Base-by-base conservation (phyloP, 208 protist genomes). In the Naegleria fowleri region DNA sequence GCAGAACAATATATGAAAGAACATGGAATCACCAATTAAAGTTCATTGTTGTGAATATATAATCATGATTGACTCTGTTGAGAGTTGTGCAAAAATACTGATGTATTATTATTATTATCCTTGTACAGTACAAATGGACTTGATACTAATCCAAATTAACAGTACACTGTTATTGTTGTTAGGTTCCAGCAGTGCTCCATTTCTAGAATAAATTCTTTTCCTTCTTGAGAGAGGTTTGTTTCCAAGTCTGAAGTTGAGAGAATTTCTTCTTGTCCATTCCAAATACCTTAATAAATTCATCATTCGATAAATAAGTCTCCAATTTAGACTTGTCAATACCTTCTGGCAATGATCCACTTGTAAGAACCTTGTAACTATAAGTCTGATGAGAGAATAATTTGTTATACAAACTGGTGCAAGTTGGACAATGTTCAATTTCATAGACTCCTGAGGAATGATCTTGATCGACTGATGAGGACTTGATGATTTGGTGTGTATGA, bases 251-350 rank as follows among this genome's bases (percentile, higher is more conserved):
- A 33, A 90, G 39, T 38, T 59, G 92, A 58, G 25, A 25, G 55
- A 93, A 95, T 13, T 79, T 87, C 11, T 58, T 25, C 40, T 83
- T 86, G 6, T 59, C 58, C 90, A 95, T 94, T 9, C n/a, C 84
- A 52, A 95, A 95, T 76, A 94, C 6, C 3, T 79, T 86, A 75
- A 84, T 6, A 76, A 95, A 95, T 22, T 95, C 94, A 29, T 93
- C 93, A 84, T 94, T 90, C 15, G 83, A 79, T 1, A 95, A 48
- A 88, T 95, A 94, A 39, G 19, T 88, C 41, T 95, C 87, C 15
- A 94, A 51, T 39, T 40, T 33, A 38, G 41, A 29, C 36, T 33
- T 40, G 33, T 88, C 85, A 38, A 88, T 58, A 39, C 85, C 85
- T 58, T 88, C 85, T 39, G 85, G 85, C 3, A 88, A 22, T 58